A percentile compares a stretch with the other conserved stretches of the same genome.
Evolutionary conservation across 1,284 basidiomycete genomes (phyloP).

Genomic region (Cryptococcus jaspeensis): DNA sequence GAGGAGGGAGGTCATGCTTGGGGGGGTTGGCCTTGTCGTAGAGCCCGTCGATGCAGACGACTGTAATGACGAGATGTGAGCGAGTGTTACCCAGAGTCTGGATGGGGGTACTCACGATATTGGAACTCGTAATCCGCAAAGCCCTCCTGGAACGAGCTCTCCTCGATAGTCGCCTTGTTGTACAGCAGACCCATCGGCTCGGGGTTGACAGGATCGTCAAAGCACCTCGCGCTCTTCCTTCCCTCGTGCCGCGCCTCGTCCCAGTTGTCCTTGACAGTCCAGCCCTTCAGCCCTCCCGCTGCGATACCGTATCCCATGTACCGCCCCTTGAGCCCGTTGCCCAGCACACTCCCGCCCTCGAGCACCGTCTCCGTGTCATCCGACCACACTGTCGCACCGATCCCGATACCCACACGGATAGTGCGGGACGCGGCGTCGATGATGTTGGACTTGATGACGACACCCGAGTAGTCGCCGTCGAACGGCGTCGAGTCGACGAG

Average conservation of each 20-base stretch:
- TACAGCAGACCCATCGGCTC: constrained; percentile 46
- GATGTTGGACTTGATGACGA: constrained; percentile 49
- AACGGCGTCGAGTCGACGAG: constrained; percentile 53
- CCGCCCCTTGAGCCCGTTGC: constrained; percentile 43
- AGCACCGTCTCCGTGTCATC: constrained; percentile 51
- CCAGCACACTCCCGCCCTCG: constrained; percentile 39
- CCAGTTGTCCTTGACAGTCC: constrained; percentile 50
- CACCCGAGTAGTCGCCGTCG: constrained; percentile 50
- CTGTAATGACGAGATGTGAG: constrained; percentile 14
- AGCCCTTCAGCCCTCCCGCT: constrained; percentile 44
- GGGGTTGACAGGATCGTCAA: constrained; percentile 47
- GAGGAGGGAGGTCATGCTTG: constrained; percentile 17
- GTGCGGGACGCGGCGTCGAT: constrained; percentile 43
- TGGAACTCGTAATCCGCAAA: constrained; percentile 50
- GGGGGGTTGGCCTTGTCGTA: constrained; percentile 17
- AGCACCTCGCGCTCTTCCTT: constrained; percentile 43
- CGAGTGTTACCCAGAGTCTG: neutral
- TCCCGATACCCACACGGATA: constrained; percentile 54
- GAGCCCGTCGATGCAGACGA: constrained; percentile 40
- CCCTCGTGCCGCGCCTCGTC: constrained; percentile 47
- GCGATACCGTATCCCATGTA: constrained; percentile 53
- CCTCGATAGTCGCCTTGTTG: constrained; percentile 31
- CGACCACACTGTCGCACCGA: constrained; percentile 51
- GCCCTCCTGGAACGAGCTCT: constrained; percentile 42
- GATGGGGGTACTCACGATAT: constrained; percentile 41